Evolutionary conservation across 2,329 filamentous ascomycete genomes (phyloP).

Genomic region (Curvularia spicifera): DNA sequence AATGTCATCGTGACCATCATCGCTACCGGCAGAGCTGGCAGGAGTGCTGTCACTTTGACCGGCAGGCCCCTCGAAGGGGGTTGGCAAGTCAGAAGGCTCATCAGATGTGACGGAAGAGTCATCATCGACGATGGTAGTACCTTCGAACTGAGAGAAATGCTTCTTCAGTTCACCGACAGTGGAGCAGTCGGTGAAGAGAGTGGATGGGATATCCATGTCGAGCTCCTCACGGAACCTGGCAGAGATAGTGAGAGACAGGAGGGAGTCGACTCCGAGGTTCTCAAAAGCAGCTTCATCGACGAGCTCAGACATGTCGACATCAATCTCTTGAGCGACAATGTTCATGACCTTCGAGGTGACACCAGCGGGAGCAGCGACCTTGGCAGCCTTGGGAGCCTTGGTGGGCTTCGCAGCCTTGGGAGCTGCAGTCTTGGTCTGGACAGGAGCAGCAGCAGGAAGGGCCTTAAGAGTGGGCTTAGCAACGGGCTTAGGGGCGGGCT

Average conservation of each 20-base stretch:
- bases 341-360: constrained; percentile 64
- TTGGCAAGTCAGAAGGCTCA: constrained; percentile 49
- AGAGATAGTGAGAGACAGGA: constrained; percentile 66
- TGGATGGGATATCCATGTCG: constrained; percentile 64
- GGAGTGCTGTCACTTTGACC: constrained; percentile 51
- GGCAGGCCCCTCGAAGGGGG: constrained; percentile 52
- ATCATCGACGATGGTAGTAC: constrained; percentile 47
- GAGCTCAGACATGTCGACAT: constrained; percentile 64
- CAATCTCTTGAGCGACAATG: constrained; percentile 71
- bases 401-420: constrained; percentile 56
- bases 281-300: constrained; percentile 66
- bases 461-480: constrained; percentile 46
- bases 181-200: constrained; percentile 65
- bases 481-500: constrained; percentile 44
- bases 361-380: constrained; percentile 52
- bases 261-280: constrained; percentile 67
- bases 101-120: constrained; percentile 52
- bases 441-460: constrained; percentile 45
- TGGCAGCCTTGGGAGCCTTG: constrained; percentile 56
- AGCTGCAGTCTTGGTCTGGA: constrained; percentile 40
- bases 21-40: constrained; percentile 57
- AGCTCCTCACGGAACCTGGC: constrained; percentile 68
- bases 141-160: constrained; percentile 59
- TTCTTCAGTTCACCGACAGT: constrained; percentile 67
- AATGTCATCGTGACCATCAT: constrained; percentile 49